A percentile compares a stretch with the other conserved stretches of the same genome.
Conservation (phyloP, 2,329 filamentous ascomycete genomes). For the Ambrosiella xylebori region DNA sequence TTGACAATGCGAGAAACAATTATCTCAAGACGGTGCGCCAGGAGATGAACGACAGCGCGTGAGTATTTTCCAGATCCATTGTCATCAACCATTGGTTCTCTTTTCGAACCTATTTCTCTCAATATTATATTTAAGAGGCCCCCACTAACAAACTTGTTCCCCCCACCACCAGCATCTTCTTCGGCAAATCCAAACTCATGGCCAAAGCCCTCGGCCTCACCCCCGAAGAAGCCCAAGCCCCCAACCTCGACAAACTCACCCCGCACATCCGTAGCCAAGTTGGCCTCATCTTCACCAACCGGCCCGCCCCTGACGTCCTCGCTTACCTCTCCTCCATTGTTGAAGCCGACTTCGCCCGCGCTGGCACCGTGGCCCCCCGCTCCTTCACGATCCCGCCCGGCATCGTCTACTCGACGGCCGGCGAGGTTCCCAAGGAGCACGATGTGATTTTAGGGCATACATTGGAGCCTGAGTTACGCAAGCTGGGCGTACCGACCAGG, state of each 20-base stretch:
- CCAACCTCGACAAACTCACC: conserved; percentile 55
- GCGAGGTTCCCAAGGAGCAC: conserved; percentile 61
- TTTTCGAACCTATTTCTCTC: neutral
- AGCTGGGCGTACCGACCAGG: conserved; percentile 75
- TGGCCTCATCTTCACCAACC: conserved; percentile 79
- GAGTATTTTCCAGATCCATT: conserved; percentile 18
- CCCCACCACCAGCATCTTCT: conserved; percentile 59
- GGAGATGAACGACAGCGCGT: conserved; percentile 74
- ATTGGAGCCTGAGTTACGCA: conserved; percentile 76
- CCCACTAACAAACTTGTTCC: neutral
- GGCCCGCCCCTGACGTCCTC: conserved; percentile 46
- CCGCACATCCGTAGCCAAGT: conserved; percentile 63
- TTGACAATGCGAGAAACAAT: conserved; percentile 97
- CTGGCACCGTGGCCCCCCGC: conserved; percentile 58
- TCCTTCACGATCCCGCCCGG: conserved; percentile 69
- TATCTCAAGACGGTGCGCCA: conserved; percentile 81
- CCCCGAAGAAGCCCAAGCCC: conserved; percentile 61
- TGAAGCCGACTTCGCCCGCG: conserved; percentile 78
- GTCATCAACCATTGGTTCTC: neutral
- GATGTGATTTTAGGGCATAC: conserved; percentile 79
- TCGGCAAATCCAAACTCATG: conserved; percentile 99
- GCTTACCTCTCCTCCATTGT: conserved; percentile 56
- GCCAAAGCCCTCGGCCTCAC: conserved; percentile 74
- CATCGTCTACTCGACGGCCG: conserved; percentile 62
- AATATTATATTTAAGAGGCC: neutral